These are phyloP conservation scores for Fusarium marasasianum DNA, from an alignment of 2,329 filamentous ascomycete genomes.

Conservation along the genomic window DNA sequence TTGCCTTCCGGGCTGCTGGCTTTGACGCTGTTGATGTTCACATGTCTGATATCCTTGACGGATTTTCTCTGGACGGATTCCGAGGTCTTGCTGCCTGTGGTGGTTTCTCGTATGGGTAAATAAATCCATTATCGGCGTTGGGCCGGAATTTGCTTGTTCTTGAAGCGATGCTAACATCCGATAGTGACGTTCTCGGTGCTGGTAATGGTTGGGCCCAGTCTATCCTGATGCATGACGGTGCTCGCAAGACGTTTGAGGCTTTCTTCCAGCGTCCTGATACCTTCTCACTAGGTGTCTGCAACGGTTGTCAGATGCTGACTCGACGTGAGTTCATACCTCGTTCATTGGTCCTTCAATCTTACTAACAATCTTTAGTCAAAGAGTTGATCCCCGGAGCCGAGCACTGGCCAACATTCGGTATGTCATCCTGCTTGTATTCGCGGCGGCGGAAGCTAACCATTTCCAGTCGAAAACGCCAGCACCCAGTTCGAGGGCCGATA, in stretches of 20 bases:
- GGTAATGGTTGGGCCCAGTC: slow-evolving; percentile 97
- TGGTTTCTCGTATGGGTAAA: slow-evolving; percentile 87
- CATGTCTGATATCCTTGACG: slow-evolving; percentile 91
- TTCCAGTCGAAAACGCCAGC: slow-evolving; percentile 72
- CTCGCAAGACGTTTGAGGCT: slow-evolving; percentile 77
- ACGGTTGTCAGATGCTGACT: slow-evolving; percentile 95
- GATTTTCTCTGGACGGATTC: slow-evolving; percentile 83
- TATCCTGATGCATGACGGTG: slow-evolving; percentile 83
- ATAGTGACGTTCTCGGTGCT: slow-evolving; percentile 77
- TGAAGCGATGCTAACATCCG: slow-evolving; percentile 1
- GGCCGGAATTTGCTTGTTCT: background rate
- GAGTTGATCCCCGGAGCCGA: slow-evolving; percentile 42
- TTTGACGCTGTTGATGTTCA: slow-evolving; percentile 94
- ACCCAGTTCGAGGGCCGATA: slow-evolving; percentile 43
- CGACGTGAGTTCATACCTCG: slow-evolving; percentile 51
- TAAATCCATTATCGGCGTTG: background rate
- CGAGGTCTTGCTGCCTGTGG: slow-evolving; percentile 93
- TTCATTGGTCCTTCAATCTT: background rate
- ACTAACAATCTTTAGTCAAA: slow-evolving; percentile 31
- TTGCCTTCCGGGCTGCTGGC: slow-evolving; percentile 89
- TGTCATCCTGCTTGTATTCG: background rate
- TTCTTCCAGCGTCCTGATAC: slow-evolving; percentile 93
- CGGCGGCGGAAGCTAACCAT: background rate
- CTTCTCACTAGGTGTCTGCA: slow-evolving; percentile 94
- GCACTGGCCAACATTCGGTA: slow-evolving; percentile 68